Evolutionary conservation across 495 filamentous ascomycete species (phyloP), one percentile per base, ranked within the genome.

Genomic region (Tuber aestivum): DNA sequence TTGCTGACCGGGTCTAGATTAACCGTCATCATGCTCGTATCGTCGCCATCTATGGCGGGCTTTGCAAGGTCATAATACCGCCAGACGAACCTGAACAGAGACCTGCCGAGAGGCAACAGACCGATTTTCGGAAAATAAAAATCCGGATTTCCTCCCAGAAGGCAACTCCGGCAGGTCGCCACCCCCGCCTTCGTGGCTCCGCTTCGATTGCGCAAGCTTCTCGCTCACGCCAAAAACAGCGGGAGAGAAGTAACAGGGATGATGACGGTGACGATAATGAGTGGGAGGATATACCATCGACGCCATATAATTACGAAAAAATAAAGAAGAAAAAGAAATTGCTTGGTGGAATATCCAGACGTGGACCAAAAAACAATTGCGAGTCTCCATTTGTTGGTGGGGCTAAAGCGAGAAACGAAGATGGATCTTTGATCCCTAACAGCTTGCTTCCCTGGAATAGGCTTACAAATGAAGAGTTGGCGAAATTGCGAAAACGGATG

Each of bases 401-500:
- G 61, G 78, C 79, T 23, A 76, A 71, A 16, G 79, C 82, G 32
- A 72, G 74, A n/a, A 74, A 81, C 32, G 76, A 65, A 37, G 78
- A 81, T 40, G 82, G 82, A 4, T 77, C 69, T 20, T 56, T 77
- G n/a, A 85, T 87, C 10, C 95, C 95, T 27, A 93, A 92, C 80
- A 85, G 89, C 75, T 89, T 95, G 80, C 86, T 92, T 41, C 95
- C 95, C 0, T 99, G 95, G 95, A 87, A 95, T 77, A 91, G 93
- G 72, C 87, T 99, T 56, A 97, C 94, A 0, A 89, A 91, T 40
- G 97, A 90, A 84, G 95, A 99, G 80, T 93, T 99, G 85, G 94
- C 93, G 5, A 91, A 90, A 71, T 86, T 99, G 21, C 88, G 95
- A 70, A 98, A 98, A 85, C 89, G 93, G 72, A 99, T 99, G 95